These are phyloP conservation scores for Wickerhamomyces sp. DNA, from an alignment of 1,139 yeast genomes.

Conservation along the genomic window DNA sequence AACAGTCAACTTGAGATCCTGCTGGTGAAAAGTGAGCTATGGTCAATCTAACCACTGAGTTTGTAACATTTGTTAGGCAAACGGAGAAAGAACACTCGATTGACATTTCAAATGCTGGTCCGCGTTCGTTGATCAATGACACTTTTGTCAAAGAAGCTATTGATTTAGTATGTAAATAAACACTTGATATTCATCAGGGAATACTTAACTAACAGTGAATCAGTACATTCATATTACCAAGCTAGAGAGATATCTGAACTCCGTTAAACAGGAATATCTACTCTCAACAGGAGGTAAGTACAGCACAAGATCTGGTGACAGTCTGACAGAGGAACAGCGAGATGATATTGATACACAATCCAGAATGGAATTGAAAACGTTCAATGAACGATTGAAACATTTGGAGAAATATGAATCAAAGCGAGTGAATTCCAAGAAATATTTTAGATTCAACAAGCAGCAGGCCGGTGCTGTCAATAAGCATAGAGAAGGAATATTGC, in stretches of 20 bases:
- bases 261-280: slow-evolving; percentile 42
- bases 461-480: slow-evolving; percentile 24
- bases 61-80: slow-evolving; percentile 44
- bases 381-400: slow-evolving; percentile 45
- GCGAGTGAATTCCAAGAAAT: slow-evolving; percentile 28
- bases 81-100: slow-evolving; percentile 27
- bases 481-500: slow-evolving; percentile 31
- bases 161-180: slow-evolving; percentile 34
- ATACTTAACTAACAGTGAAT: background rate
- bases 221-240: slow-evolving; percentile 31
- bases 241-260: slow-evolving; percentile 36
- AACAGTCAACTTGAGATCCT: too few species aligned
- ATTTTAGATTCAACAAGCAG: slow-evolving; percentile 20
- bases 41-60: slow-evolving; percentile 52
- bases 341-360: slow-evolving; percentile 54
- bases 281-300: slow-evolving; percentile 22
- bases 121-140: slow-evolving; percentile 33
- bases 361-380: slow-evolving; percentile 44
- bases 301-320: slow-evolving; percentile 1
- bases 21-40: too few species aligned
- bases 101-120: slow-evolving; percentile 1
- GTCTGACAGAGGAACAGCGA: slow-evolving; percentile 42
- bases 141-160: slow-evolving; percentile 48
- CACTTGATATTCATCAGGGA: background rate
- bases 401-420: slow-evolving; percentile 50